Evolutionary conservation across 164 flowering plant genomes (phyloP).

Genomic region (Tetrastigma voinierianum): DNA sequence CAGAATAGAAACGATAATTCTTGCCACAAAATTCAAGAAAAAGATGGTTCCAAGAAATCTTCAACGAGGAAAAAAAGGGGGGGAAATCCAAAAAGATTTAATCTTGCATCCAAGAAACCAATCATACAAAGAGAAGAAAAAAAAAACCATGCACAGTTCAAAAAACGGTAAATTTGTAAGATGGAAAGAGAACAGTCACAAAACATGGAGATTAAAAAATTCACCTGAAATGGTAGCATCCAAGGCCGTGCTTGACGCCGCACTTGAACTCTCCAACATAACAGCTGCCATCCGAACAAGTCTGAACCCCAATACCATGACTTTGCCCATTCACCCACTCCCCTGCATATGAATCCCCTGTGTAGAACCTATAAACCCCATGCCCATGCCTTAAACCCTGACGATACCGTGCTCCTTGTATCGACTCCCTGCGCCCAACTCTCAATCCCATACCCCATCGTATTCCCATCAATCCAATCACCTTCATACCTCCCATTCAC

Average conservation of each 20-base stretch:
- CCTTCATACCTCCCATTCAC: conserved; percentile 88
- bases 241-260: conserved; percentile 90
- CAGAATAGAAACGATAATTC: neutral
- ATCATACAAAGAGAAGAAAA: neutral
- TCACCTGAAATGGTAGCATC: conserved; percentile 91
- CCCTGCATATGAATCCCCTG: conserved; percentile 85
- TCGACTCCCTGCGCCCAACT: conserved; percentile 86
- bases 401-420: conserved; percentile 80
- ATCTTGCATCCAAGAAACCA: conserved; percentile 1
- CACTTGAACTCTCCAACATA: conserved; percentile 82
- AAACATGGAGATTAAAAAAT: neutral
- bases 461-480: conserved; percentile 91
- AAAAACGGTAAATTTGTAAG: neutral
- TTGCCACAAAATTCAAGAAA: neutral
- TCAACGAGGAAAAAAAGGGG: neutral
- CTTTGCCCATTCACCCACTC: conserved; percentile 93
- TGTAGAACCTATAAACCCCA: conserved; percentile 78
- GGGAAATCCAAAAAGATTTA: neutral
- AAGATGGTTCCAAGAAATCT: neutral
- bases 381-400: conserved; percentile 76
- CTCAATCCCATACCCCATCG: conserved; percentile 85
- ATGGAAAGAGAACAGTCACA: neutral
- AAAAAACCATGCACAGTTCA: neutral
- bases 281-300: conserved; percentile 85
- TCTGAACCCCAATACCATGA: conserved; percentile 82